phyloP scores from a whole-genome alignment of 805 yeast species.

The Zygoascus ofunaensis region DNA sequence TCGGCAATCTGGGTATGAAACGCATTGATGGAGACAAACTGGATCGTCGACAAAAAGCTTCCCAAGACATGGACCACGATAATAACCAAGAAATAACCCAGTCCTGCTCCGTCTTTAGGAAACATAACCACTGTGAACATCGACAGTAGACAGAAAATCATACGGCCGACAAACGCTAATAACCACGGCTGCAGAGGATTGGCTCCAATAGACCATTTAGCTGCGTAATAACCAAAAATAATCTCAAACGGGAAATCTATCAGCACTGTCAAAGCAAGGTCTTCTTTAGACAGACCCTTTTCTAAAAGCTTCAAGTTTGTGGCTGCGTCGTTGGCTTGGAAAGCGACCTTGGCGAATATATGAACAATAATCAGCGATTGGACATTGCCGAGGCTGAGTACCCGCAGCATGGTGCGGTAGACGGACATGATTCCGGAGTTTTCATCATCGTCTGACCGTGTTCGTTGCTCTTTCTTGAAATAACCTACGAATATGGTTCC shows the following conservation, averaged over 20 bases:
- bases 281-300: slow-evolving; percentile 88
- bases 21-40: slow-evolving; percentile 88
- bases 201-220: slow-evolving; percentile 79
- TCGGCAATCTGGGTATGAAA: slow-evolving; percentile 95
- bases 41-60: slow-evolving; percentile 89
- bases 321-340: slow-evolving; percentile 93
- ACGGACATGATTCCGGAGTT: slow-evolving; percentile 28
- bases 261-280: slow-evolving; percentile 81
- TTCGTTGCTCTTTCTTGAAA: slow-evolving; percentile 65
- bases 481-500: slow-evolving; percentile 55
- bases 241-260: slow-evolving; percentile 96
- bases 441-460: slow-evolving; percentile 23
- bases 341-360: slow-evolving; percentile 77
- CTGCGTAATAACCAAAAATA: slow-evolving; percentile 90
- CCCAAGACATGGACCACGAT: slow-evolving; percentile 76
- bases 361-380: slow-evolving; percentile 67
- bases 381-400: slow-evolving; percentile 49
- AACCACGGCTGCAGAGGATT: slow-evolving; percentile 78
- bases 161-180: slow-evolving; percentile 73
- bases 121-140: slow-evolving; percentile 62
- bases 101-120: slow-evolving; percentile 46
- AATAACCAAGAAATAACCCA: slow-evolving; percentile 55
- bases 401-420: slow-evolving; percentile 29
- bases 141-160: slow-evolving; percentile 66
- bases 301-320: slow-evolving; percentile 86